A percentile compares a stretch with the other conserved stretches of the same genome.
Conservation (phyloP, 163 green algal species). For the Chlorella variabilis region DNA sequence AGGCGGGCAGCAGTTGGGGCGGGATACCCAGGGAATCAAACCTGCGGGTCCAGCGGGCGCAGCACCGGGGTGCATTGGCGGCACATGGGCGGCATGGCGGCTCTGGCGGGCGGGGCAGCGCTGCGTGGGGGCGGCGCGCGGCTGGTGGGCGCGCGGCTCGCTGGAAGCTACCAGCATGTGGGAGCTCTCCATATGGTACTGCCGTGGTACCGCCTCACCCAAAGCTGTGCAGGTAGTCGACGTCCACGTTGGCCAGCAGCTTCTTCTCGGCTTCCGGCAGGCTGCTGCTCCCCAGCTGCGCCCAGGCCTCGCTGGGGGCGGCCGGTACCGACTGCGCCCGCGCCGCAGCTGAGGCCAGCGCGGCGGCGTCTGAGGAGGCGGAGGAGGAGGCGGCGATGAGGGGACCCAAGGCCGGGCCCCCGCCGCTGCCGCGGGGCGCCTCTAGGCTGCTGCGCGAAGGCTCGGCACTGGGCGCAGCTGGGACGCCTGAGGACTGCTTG, state of each 20-base stretch:
- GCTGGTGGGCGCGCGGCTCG: too few species aligned
- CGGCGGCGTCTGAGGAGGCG: background rate
- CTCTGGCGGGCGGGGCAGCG: too few species aligned
- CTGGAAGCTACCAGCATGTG: too few species aligned
- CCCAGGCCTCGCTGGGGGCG: background rate
- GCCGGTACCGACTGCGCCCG: background rate
- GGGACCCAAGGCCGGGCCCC: background rate
- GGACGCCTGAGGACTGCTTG: background rate
- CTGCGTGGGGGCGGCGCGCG: too few species aligned
- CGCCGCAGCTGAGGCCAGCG: background rate
- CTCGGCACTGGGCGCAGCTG: background rate
- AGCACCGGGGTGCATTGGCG: background rate
- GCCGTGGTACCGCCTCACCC: too few species aligned
- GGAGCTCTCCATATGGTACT: too few species aligned
- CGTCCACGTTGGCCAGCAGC: conserved; percentile 29
- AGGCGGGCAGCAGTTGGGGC: conserved; percentile 32
- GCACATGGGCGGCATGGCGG: background rate
- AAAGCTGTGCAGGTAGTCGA: conserved; percentile 40
- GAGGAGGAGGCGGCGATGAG: background rate
- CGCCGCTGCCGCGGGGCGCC: background rate
- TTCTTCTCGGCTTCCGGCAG: conserved; percentile 2
- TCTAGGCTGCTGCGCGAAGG: background rate
- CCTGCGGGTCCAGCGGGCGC: conserved; percentile 10
- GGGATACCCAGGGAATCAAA: conserved; percentile 42
- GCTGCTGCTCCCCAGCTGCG: background rate